Base-by-base conservation (phyloP, 2,329 filamentous ascomycete genomes). In the Ceratocystis ficicola region DNA sequence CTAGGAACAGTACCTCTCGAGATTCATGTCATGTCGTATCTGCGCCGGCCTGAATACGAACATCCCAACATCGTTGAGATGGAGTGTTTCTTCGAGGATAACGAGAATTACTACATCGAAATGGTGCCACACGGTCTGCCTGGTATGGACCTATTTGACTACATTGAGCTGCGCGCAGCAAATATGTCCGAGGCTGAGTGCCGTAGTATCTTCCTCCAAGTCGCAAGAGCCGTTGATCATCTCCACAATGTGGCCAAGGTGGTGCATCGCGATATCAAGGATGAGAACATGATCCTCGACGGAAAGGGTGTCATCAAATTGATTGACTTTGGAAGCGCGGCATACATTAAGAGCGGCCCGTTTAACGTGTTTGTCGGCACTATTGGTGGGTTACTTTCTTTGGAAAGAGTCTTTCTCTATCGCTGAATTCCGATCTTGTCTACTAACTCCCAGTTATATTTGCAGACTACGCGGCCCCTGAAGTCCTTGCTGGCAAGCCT, bases 361-460 rank as follows among this genome's bases (percentile, higher is more conserved):
- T 99, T 99, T 80, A 92, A 97, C 74, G 94, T 99, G 15, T 99
- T 99, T 77, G 94, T 99, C 63, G 94, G 94, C 67, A 99, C 94
- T 0, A 97, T 99, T 75, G 93, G 93, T 96, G 79, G 73, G 87
- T 76, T 57, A 30, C 3, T 41, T 15, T n/a, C 12, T 17, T 36
- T 36, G 32, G 8, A 4, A 12, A 50, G 30, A 25, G 52, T 32
- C 22, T 17, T 22, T 50, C 46, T 50, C 22, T 7, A 7, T 50
- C 17, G n/a, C n/a, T n/a, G 6, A 1, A 50, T 17, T 50, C 10
- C 20, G 32, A 3, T 36, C 2, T 10, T 52, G 20, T 30, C 10
- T 30, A 17, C 8, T 32, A 8, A 30, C 28, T 62, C 25, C 41
- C 20, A 12, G 62, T 59, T 30, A 63, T 62, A 36, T 30, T 63